phyloP scores from a whole-genome alignment of 139 green algal genomes.

The Desmodesmus armatus region DNA sequence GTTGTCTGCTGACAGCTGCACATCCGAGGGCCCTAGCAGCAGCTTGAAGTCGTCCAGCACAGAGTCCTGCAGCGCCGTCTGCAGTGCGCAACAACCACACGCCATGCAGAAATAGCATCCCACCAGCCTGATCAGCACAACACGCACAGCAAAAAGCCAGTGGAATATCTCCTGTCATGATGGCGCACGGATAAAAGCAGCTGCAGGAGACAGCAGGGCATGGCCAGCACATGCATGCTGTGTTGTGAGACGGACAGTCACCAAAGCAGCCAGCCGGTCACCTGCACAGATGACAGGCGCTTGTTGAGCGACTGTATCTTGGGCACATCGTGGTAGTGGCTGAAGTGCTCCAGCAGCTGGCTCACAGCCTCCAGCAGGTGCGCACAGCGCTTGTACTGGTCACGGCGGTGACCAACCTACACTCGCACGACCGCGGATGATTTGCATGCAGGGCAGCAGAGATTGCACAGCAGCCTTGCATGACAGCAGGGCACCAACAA shows the following conservation, averaged over 20 bases:
- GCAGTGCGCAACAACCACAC: conserved; percentile 34
- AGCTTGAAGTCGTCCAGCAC: conserved; percentile 78
- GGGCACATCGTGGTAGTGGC: conserved; percentile 87
- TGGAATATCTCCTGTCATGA: too few species aligned
- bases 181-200: too few species aligned
- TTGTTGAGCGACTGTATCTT: conserved; percentile 66
- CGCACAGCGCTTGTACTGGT: conserved; percentile 91
- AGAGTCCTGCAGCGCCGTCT: conserved; percentile 51
- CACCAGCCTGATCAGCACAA: neutral
- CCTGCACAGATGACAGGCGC: conserved; percentile 47
- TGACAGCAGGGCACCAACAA: neutral
- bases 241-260: neutral
- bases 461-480: neutral
- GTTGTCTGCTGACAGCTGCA: conserved; percentile 68
- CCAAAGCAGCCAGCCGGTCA: neutral
- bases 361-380: conserved; percentile 95
- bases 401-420: conserved; percentile 58
- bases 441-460: neutral
- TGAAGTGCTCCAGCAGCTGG: conserved; percentile 94
- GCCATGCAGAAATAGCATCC: neutral
- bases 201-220: neutral
- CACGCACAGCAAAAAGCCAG: neutral
- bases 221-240: neutral
- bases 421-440: neutral
- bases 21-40: conserved; percentile 79